Percentiles rank a stretch among this genome's conserved stretches.
Evolutionary conservation across 306 rosid genomes (phyloP).

Genomic region (Quercus berberidifolia): DNA sequence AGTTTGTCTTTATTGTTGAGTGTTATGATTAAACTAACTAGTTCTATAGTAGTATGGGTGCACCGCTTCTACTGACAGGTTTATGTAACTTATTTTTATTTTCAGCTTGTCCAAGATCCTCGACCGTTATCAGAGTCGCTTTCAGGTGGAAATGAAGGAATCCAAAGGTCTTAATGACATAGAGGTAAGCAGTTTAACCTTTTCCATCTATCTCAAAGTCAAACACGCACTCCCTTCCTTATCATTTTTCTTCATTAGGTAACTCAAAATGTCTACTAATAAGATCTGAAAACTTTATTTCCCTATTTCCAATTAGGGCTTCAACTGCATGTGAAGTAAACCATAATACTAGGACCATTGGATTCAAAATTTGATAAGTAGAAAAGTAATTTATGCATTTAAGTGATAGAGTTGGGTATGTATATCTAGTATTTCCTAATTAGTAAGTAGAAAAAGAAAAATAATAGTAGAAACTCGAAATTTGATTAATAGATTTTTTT

Average conservation of each 20-base stretch:
- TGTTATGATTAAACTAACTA: no score
- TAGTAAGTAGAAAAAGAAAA: no score
- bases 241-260: not conserved
- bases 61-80: not conserved
- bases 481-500: no score
- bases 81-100: not conserved
- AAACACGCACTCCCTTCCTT: no score
- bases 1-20: no score
- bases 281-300: not conserved
- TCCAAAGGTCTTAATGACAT: not conserved
- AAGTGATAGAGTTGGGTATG: no score
- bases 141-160: not conserved
- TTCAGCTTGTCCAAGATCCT: not conserved
- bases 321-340: not conserved
- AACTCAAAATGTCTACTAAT: not conserved
- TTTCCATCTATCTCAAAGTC: not conserved
- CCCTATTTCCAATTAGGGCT: not conserved
- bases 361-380: not conserved
- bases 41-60: no score
- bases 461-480: no score
- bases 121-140: not conserved
- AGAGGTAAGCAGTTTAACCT: not conserved
- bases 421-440: no score
- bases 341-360: not conserved
- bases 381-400: no score